A percentile compares a stretch with the other conserved stretches of the same genome.
Evolutionary conservation across 441 rosid genomes (phyloP).

Genomic region (Isatis lusitanica): DNA sequence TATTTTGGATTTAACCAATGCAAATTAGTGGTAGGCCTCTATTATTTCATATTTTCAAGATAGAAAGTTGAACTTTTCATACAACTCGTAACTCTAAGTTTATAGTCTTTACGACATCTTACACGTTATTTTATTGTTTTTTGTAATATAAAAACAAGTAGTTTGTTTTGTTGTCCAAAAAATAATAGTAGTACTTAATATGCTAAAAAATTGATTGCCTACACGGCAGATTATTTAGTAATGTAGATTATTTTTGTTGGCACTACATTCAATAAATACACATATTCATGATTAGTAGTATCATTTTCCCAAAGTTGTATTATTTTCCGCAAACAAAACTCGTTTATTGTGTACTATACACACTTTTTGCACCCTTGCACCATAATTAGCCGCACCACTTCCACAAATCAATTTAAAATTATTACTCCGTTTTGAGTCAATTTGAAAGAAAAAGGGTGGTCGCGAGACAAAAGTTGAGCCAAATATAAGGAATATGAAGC

Average conservation of each 20-base stretch:
- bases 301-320: background rate
- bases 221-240: background rate
- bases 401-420: background rate
- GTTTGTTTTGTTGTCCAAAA: no score
- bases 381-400: slow-evolving; percentile 34
- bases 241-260: background rate
- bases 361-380: slow-evolving; percentile 2
- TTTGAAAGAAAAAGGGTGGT: slow-evolving; percentile 19
- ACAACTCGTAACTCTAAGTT: slow-evolving; percentile 15
- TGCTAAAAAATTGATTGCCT: background rate
- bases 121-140: background rate
- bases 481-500: slow-evolving; percentile 38
- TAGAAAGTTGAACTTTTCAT: slow-evolving; percentile 30
- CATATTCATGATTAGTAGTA: background rate
- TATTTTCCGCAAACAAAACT: background rate
- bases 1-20: background rate
- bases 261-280: background rate
- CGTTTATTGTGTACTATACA: background rate
- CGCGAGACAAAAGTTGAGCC: slow-evolving; percentile 35
- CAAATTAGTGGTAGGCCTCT: slow-evolving; percentile 34
- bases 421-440: background rate
- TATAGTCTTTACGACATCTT: slow-evolving; percentile 17
- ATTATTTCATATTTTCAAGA: slow-evolving; percentile 15
- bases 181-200: no score
- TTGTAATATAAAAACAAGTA: background rate